Conservation (phyloP, 495 filamentous ascomycete genomes). For the Neurospora sp. region DNA sequence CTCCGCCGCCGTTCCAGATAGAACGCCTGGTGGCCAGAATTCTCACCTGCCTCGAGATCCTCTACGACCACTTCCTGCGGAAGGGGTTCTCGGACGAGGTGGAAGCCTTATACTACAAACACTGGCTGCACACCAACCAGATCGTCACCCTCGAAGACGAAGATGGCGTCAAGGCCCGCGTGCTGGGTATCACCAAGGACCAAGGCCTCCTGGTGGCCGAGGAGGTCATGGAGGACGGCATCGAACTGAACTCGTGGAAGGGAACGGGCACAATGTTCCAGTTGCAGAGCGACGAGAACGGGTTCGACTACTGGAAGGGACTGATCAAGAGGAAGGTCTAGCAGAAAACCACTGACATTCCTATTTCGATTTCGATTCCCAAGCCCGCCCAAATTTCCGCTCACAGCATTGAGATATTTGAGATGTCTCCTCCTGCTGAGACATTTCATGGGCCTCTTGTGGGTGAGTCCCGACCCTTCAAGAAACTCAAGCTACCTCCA, state of each 20-base stretch:
- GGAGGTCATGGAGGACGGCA: constrained; percentile 63
- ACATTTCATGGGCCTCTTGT: background rate
- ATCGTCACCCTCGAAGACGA: constrained; percentile 81
- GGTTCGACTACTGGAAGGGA: constrained; percentile 95
- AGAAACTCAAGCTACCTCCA: background rate
- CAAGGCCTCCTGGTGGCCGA: constrained; percentile 78
- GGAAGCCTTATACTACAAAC: constrained; percentile 68
- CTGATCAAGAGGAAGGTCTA: constrained; percentile 73
- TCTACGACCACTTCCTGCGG: constrained; percentile 64
- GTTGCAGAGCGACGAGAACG: constrained; percentile 94
- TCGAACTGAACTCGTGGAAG: constrained; percentile 21
- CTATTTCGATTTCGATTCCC: background rate
- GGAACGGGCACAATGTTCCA: constrained; percentile 69
- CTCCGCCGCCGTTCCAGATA: constrained; percentile 49
- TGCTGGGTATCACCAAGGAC: constrained; percentile 81
- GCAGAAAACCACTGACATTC: constrained; percentile 5
- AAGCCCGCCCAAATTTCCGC: background rate
- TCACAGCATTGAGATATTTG: background rate
- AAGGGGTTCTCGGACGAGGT: constrained; percentile 63
- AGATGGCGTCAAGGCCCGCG: constrained; percentile 64
- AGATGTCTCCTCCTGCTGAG: background rate
- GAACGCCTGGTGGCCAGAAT: constrained; percentile 83
- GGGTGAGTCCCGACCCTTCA: background rate
- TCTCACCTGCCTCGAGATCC: constrained; percentile 63
- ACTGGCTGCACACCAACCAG: constrained; percentile 89